Evolutionary conservation across 202 grass and related monocot species (phyloP).

Genomic region (Bolboschoenoplectus hybrid): DNA sequence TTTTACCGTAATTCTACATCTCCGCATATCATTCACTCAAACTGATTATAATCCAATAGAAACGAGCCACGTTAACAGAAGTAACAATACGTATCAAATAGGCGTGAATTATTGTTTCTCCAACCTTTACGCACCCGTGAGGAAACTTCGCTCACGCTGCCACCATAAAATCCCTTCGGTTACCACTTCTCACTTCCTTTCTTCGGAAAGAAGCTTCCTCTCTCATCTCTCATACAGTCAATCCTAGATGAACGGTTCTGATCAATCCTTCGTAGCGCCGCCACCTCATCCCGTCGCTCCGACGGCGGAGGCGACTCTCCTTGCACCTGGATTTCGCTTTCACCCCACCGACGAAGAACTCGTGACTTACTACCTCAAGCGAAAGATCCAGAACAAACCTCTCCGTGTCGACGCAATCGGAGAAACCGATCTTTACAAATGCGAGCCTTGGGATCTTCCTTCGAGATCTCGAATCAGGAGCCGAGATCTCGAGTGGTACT

Average conservation of each 20-base stretch:
- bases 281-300: not conserved
- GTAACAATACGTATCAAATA: not conserved
- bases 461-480: slow-evolving; percentile 63
- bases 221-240: not conserved
- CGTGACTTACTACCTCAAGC: slow-evolving; percentile 96
- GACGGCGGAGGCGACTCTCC: slow-evolving; percentile 52
- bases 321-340: slow-evolving; percentile 90
- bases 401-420: slow-evolving; percentile 88
- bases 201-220: slow-evolving; percentile 29
- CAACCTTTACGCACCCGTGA: not conserved
- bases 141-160: not conserved
- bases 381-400: slow-evolving; percentile 67
- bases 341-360: slow-evolving; percentile 98
- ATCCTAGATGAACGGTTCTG: slow-evolving; percentile 38
- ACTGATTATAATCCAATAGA: not conserved
- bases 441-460: slow-evolving; percentile 89
- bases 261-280: slow-evolving; percentile 40
- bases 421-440: slow-evolving; percentile 91
- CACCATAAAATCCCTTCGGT: not conserved
- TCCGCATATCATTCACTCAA: not conserved
- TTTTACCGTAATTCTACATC: not conserved
- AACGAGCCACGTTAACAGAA: not conserved
- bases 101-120: not conserved
- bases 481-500: slow-evolving; percentile 98
- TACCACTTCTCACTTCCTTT: not conserved